phyloP scores from a whole-genome alignment of 116 monocot species.

The Papilionanthe hybrid region DNA sequence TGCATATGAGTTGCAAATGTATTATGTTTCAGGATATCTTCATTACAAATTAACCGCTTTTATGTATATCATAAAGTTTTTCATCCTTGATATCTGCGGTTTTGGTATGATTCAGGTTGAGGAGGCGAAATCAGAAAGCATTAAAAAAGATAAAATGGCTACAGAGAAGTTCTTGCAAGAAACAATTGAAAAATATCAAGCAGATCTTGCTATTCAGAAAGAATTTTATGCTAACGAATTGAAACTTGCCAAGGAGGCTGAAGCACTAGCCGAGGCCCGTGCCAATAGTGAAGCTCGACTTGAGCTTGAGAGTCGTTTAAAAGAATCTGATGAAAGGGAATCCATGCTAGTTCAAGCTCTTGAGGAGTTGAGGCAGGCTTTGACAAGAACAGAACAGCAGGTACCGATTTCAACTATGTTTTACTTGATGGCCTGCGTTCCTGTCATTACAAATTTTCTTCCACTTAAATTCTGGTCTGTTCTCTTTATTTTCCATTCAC shows the following conservation, averaged over 20 bases:
- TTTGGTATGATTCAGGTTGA: slow-evolving; percentile 55
- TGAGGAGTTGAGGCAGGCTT: slow-evolving; percentile 82
- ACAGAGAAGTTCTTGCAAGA: slow-evolving; percentile 97
- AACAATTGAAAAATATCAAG: slow-evolving; percentile 90
- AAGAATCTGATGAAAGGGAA: slow-evolving; percentile 85
- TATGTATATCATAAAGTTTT: not conserved
- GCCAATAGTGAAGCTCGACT: slow-evolving; percentile 72
- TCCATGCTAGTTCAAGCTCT: slow-evolving; percentile 83
- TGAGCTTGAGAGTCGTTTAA: slow-evolving; percentile 86
- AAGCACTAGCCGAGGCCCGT: slow-evolving; percentile 80
- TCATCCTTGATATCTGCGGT: not conserved
- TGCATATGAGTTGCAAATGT: not conserved
- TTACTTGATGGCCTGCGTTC: not conserved
- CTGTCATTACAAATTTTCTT: not conserved
- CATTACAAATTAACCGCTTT: not conserved
- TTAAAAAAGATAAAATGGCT: slow-evolving; percentile 79
- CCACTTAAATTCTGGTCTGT: not conserved
- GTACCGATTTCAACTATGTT: slow-evolving; percentile 28
- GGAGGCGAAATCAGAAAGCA: slow-evolving; percentile 89
- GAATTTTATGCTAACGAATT: slow-evolving; percentile 90
- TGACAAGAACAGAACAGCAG: slow-evolving; percentile 91
- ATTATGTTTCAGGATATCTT: not conserved
- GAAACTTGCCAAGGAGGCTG: slow-evolving; percentile 89
- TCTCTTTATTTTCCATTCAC: not conserved
- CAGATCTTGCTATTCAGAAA: slow-evolving; percentile 85